Conservation (phyloP, 129 eudicot genomes). For the sunflower (Helianthus annuus) region DNA sequence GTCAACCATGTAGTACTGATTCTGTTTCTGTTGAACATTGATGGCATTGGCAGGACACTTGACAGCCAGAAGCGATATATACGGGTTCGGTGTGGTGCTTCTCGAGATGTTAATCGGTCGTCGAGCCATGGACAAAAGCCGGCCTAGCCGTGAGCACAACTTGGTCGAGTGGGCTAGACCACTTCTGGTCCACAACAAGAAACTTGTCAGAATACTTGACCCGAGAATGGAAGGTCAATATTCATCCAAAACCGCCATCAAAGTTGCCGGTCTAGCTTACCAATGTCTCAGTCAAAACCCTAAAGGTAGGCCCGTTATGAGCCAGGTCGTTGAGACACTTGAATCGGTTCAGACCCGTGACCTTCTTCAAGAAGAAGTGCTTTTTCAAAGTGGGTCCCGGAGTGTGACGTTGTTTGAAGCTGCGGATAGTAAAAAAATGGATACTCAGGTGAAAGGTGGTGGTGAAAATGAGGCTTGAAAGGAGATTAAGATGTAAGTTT, state of each 20-base stretch:
- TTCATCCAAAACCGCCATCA: conserved; percentile 48
- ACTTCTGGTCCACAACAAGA: conserved; percentile 64
- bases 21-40: conserved; percentile 3
- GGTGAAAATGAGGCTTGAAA: conserved; percentile 13
- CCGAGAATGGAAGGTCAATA: conserved; percentile 79
- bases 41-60: conserved; percentile 58
- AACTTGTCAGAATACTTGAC: conserved; percentile 61
- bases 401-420: conserved; percentile 16
- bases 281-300: conserved; percentile 91
- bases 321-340: conserved; percentile 68
- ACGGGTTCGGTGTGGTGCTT: conserved; percentile 86
- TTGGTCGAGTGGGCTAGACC: conserved; percentile 93
- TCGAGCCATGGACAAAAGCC: conserved; percentile 74
- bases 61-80: conserved; percentile 86
- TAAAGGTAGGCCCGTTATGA: conserved; percentile 69
- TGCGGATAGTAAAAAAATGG: background rate
- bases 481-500: conserved; percentile 25
- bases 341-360: conserved; percentile 53
- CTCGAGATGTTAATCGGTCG: conserved; percentile 88
- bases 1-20: background rate
- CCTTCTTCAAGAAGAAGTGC: conserved; percentile 34
- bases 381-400: conserved; percentile 16
- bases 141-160: conserved; percentile 84
- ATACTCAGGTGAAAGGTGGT: conserved; percentile 20
- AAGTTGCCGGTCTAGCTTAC: conserved; percentile 65